Evolutionary conservation across 2,329 filamentous ascomycete genomes (phyloP), one percentile per base, ranked within the genome.

Genomic region (Ceratocystis cacaofunesta): DNA sequence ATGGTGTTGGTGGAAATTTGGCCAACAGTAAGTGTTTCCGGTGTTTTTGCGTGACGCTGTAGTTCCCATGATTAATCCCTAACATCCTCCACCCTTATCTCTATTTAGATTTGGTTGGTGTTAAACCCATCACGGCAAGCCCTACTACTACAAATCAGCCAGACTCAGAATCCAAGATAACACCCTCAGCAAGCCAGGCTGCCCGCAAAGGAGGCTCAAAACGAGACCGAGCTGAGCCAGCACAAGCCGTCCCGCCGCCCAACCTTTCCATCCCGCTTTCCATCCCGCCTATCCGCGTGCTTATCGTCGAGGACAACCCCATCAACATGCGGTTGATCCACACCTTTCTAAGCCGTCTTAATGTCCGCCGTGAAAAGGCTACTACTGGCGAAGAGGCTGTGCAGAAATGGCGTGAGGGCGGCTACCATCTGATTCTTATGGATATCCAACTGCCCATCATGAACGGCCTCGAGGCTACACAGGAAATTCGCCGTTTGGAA

Each of bases 221-320:
- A 48, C 46, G 46, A 48, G 46, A 48, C n/a, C 17, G 46, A 22
- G 46, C 46, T n/a, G 46, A 32, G n/a, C 25, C 10, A 36, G 30
- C 58, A 36, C 58, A 17, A 78, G 82, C 28, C 82, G 80, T 32
- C 88, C 81, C 8, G 78, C 79, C 63, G 78, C 78, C 36, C 75
- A 78, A 10, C 77, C 78, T 46, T 70, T 15, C 50, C 50, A 55
- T 32, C 90, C 92, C 70, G 87, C 86, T 64, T 86, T 50, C 86
- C 1, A 90, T 97, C 0, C 94, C 94, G 6, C 92, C 94, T 1
- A 97, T 99, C 77, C 97, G 95, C 70, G 92, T 97, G 6, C 80
- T 99, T 55, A 96, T 99, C 68, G 94, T 99, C 15, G 94, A 99
- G 77, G 94, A 99, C 77, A 99, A 99, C 75, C 91, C 94, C 69